Conservation (phyloP, 139 green algal genomes). For the Penium margaritaceum region DNA sequence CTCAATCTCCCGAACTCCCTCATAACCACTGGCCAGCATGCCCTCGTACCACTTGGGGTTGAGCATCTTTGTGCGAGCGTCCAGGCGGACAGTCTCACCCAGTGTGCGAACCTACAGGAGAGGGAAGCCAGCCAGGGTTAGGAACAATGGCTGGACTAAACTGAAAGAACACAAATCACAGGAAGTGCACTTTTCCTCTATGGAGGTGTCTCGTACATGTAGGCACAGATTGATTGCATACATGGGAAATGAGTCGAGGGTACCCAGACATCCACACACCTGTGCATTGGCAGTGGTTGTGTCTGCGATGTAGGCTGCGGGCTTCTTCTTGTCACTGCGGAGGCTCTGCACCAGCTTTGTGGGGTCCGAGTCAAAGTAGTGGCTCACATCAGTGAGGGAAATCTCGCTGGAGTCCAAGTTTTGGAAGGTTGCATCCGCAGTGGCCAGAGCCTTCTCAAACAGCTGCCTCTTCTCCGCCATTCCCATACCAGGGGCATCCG, state of each 20-base stretch:
- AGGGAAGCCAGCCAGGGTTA: background rate
- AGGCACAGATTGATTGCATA: constrained; percentile 3
- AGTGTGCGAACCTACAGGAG: constrained; percentile 71
- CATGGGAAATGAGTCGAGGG: background rate
- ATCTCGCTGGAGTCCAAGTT: constrained; percentile 98
- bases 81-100: constrained; percentile 86
- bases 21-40: constrained; percentile 89
- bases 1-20: constrained; percentile 98
- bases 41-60: constrained; percentile 99
- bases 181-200: background rate
- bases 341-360: constrained; percentile 95
- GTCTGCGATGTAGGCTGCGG: constrained; percentile 90
- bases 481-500: constrained; percentile 76
- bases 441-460: constrained; percentile 93
- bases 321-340: constrained; percentile 75
- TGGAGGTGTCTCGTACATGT: too few relatives aligned
- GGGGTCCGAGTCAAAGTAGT: constrained; percentile 97
- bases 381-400: constrained; percentile 86
- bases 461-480: constrained; percentile 78
- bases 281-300: constrained; percentile 97
- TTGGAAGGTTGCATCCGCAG: constrained; percentile 96
- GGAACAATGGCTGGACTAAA: background rate
- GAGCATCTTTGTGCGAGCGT: constrained; percentile 97
- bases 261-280: constrained; percentile 21
- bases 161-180: background rate